Base-by-base conservation (phyloP, 148 eudicot genomes). In the Euryodendron excelsum region DNA sequence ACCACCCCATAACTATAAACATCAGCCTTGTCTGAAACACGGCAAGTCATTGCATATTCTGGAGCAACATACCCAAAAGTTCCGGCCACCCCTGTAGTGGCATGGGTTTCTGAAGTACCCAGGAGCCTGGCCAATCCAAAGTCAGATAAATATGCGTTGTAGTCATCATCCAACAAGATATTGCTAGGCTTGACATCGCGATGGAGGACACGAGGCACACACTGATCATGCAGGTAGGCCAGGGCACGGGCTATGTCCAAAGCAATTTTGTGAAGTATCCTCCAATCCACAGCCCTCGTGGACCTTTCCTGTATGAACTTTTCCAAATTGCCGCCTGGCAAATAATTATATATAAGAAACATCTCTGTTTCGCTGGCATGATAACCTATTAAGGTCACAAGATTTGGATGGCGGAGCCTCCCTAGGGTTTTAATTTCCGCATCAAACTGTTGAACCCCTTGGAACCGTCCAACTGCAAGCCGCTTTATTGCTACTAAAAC, bases 1-100 rank as follows among this genome's bases (percentile, higher is more conserved):
- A 88, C 90, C 5, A 88, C 88, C 63, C 90, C 90, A 30, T 88
- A 88, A 75, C 90, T 85, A 33, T 88, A 88, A n/a, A 88, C 90
- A 63, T 88, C 90, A 17, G 90, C 88, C 77, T 88, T 88, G 70
- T 88, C 90, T 1, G 88, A 88, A 31, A 88, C 88, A 15, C 90
- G 90, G 66, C 90, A 88, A 3, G 90, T 88, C 90, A 88, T 88
- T 21, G 90, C 90, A 14, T 88, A 88, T 50, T 88, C 90, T 0
- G 90, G 90, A 23, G 90, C 90, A 13, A 88, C 90, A 17, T 88
- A 88, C 27, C 90, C 90, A 66, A 88, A 88, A 37, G 90, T 88
- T 36, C 90, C 90, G 3, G 90, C 90, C 10, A 88, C 90, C 45
- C 90, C 90, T 3, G 90, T 88, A 11, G 90, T 88, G 18, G 90